A percentile compares a stretch with the other conserved stretches of the same genome.
These are phyloP conservation scores for Aquilaria sinensis DNA, from an alignment of 345 rosid genomes.

Conservation along the genomic window DNA sequence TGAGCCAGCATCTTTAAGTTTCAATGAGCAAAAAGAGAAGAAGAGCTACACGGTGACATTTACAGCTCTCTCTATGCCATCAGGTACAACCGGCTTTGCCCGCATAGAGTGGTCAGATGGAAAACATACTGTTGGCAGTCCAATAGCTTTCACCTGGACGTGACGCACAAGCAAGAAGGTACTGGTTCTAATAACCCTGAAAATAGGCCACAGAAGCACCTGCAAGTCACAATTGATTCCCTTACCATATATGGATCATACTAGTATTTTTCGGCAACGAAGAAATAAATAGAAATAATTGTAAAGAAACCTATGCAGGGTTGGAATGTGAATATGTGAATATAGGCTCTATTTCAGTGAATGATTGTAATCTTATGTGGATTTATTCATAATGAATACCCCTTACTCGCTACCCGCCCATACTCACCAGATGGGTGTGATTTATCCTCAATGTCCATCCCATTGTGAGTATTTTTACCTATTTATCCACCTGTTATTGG, in stretches of 20 bases:
- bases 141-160: slow-evolving; percentile 62
- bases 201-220: no score
- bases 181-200: no score
- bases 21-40: slow-evolving; percentile 35
- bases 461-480: no score
- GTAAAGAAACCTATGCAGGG: slow-evolving; percentile 14
- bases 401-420: no score
- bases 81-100: slow-evolving; percentile 47
- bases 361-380: no score
- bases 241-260: no score
- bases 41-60: slow-evolving; percentile 50
- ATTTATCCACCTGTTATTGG: no score
- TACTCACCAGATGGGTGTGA: no score
- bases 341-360: slow-evolving; percentile 1
- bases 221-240: no score
- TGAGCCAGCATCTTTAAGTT: slow-evolving; percentile 40
- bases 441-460: no score
- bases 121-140: slow-evolving; percentile 44
- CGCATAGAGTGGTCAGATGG: slow-evolving; percentile 53
- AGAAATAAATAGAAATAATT: slow-evolving; percentile 12
- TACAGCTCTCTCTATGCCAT: slow-evolving; percentile 49
- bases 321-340: slow-evolving; percentile 12
- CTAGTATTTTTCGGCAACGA: no score
- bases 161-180: slow-evolving; percentile 10
- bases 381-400: no score